These are phyloP conservation scores for Aquilaria sinensis DNA, from an alignment of 345 rosid species.

Conservation along the genomic window DNA sequence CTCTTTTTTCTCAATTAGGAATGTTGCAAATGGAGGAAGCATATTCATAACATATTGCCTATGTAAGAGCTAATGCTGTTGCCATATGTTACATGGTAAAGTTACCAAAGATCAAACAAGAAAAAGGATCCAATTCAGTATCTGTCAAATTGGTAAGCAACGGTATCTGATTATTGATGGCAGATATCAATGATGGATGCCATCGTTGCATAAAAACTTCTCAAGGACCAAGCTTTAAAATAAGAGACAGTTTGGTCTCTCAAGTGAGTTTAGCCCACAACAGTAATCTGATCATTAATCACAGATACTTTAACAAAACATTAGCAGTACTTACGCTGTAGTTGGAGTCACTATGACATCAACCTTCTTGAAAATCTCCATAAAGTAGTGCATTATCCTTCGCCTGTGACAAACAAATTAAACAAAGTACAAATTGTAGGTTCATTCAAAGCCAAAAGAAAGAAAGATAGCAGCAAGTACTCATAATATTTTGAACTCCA, in stretches of 20 bases:
- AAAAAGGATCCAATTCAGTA: no score
- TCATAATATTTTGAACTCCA: no score
- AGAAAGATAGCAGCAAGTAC: not conserved
- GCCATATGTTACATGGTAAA: no score
- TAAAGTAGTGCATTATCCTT: slow-evolving; percentile 66
- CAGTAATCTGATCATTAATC: not conserved
- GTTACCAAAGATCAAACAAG: no score
- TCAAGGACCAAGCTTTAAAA: not conserved
- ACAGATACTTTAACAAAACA: not conserved
- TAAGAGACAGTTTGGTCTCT: not conserved
- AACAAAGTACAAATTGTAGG: not conserved
- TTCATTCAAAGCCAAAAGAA: not conserved
- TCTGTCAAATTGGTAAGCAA: not conserved
- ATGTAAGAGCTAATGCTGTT: no score
- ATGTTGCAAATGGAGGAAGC: no score
- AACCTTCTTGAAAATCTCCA: slow-evolving; percentile 80
- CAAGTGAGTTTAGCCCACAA: not conserved
- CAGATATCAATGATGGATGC: no score
- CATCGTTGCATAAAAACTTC: not conserved
- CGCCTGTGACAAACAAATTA: slow-evolving; percentile 47
- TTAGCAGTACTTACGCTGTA: slow-evolving; percentile 44
- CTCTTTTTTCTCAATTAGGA: no score
- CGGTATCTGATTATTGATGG: no score
- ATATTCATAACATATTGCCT: no score
- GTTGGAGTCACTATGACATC: slow-evolving; percentile 89